Base-by-base conservation (phyloP, 805 yeast species). In the Clavispora vitiphila region DNA sequence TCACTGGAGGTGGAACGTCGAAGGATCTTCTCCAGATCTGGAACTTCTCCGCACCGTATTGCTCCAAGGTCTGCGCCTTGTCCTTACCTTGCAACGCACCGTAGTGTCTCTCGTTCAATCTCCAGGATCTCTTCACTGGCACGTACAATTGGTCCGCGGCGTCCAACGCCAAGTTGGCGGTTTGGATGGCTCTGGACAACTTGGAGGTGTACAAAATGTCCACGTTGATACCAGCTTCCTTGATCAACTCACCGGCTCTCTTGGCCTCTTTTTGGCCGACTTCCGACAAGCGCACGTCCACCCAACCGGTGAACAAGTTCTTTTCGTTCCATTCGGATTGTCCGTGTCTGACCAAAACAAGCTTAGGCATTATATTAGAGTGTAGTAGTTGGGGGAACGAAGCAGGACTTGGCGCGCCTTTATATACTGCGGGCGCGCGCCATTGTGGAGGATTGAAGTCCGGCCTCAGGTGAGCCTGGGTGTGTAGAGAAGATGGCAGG, bases 241-340 rank as follows among this genome's bases (percentile, higher is more conserved):
- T 85, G 65, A 90, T 76, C 65, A 91, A 76, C 66, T 81, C 88
- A 71, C 97, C 98, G 54, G 97, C 98, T 67, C 86, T 83, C 55
- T 74, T 75, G 57, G 98, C 98, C 76, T 90, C 98, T 65, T 82
- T 77, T 65, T 76, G 80, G 71, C 98, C 98, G 56, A 77, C 70
- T 48, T 76, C 89, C 41, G 91, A 81, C 66, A 90, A 79, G 61
- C 78, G 74, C 56, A 88, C 95, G 70, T 90, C 98, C 50, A 91
- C 97, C 98, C 98, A 90, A 64, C 98, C 98, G 69, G 97, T 90
- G 84, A 90, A 90, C 57, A 90, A 78, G 80, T 90, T 91, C 78
- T 88, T 87, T 72, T 88, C 96, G 72, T 90, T 90, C 98, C 98
- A 90, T 71, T 87, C 97, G 74, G 96, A 86, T 78, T 91, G 96